Base-by-base conservation (phyloP, 163 green algal species). In the Chlorella variabilis region DNA sequence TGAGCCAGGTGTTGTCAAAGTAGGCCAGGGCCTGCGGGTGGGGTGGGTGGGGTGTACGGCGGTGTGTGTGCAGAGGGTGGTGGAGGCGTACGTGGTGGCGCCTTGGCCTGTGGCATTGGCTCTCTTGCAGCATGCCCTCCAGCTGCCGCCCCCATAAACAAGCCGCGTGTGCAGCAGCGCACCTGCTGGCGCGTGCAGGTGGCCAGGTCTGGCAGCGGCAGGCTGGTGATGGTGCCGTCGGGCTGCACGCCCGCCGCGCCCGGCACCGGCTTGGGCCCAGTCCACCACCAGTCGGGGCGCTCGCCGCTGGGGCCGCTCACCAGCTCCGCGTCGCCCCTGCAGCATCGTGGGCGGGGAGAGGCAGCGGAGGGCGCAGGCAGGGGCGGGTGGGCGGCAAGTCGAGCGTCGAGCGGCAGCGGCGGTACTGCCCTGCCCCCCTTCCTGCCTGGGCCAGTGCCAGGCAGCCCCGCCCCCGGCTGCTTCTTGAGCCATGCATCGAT, bases 1-100 rank as follows among this genome's bases (percentile, higher is more conserved):
- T 77, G 34, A 83, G 85, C 92, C 92, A 96, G 25, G 42, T 81
- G 88, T 96, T 96, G 81, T 95, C 84, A 68, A 96, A 96, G 84
- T 95, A 94, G 74, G 93, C 91, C 8, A 94, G 84, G n/a, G 20
- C 56, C 54, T 80, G 54, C 54, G 15, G 62, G 5, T n/a, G n/a
- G n/a, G n/a, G n/a, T n/a, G n/a, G n/a, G n/a, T 45, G 2, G 5
- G 7, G 31, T 6, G 31, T n/a, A 25, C 13, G 18, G 25, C 4
- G 54, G 54, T 25, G 9, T 8, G 15, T 62, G 54, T 8, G 54
- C 18, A 54, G 45, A 11, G 15, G 45, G 45, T 11, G 45, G n/a
- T n/a, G n/a, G n/a, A n/a, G n/a, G n/a, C n/a, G n/a, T n/a, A n/a
- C n/a, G n/a, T n/a, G n/a, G n/a, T n/a, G n/a, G n/a, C n/a, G n/a